These are phyloP conservation scores for Alternaria postmessia DNA, from an alignment of 2,329 filamentous ascomycete species.

Conservation along the genomic window DNA sequence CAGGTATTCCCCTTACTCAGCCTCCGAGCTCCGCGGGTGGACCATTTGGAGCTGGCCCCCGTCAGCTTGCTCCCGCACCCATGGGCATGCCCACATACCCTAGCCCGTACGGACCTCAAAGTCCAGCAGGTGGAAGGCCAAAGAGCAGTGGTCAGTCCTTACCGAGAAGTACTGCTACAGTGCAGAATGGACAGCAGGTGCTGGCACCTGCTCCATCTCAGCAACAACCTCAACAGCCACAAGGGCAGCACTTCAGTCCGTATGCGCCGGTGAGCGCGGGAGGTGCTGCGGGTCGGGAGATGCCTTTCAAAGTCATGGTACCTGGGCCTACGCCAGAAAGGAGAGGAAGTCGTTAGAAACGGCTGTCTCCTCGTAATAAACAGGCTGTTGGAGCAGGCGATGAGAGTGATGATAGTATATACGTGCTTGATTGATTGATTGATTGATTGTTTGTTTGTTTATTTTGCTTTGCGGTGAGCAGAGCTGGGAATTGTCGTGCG, in stretches of 20 bases:
- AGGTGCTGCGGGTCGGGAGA: conserved; percentile 24
- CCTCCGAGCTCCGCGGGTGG: conserved; percentile 20
- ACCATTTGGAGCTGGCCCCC: conserved; percentile 18
- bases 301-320: conserved; percentile 44
- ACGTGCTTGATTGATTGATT: conserved; percentile 7
- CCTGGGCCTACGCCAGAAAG: conserved; percentile 39
- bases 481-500: neutral
- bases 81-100: conserved; percentile 34
- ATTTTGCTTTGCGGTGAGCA: neutral
- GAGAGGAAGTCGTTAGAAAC: conserved; percentile 40
- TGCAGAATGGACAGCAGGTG: conserved; percentile 31
- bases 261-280: conserved; percentile 32
- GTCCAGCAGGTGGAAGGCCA: conserved; percentile 28
- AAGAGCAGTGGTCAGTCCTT: conserved; percentile 31
- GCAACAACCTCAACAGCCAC: conserved; percentile 9
- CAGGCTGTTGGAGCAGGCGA: neutral
- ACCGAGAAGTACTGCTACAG: conserved; percentile 13
- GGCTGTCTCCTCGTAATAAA: conserved; percentile 8
- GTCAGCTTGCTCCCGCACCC: conserved; percentile 38
- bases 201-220: conserved; percentile 43
- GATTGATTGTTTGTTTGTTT: neutral
- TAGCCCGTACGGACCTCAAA: conserved; percentile 42
- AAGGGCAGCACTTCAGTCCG: conserved; percentile 31
- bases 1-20: conserved; percentile 15
- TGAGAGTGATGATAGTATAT: conserved; percentile 10